Conservation (phyloP, 2,329 filamentous ascomycete species). For the Penicillium paneum region DNA sequence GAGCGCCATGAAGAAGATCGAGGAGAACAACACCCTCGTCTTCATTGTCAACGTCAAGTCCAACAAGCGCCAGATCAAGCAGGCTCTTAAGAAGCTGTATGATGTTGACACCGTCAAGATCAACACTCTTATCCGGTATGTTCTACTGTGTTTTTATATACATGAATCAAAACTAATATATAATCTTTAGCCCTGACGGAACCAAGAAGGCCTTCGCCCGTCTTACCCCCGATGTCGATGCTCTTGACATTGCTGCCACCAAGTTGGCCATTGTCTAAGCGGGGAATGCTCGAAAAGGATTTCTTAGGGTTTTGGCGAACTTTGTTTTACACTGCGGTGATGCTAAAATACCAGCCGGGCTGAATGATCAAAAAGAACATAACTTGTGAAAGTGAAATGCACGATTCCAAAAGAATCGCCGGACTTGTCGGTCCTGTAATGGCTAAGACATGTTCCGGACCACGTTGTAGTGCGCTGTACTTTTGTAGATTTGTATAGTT, state of each 20-base stretch:
- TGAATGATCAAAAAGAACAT: constrained; percentile 40
- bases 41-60: constrained; percentile 97
- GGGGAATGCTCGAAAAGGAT: constrained; percentile 27
- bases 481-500: background rate
- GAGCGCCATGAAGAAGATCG: constrained; percentile 99
- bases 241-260: constrained; percentile 97
- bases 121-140: constrained; percentile 95
- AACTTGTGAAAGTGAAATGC: constrained; percentile 22
- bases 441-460: constrained; percentile 2
- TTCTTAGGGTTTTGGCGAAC: constrained; percentile 47
- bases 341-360: constrained; percentile 40
- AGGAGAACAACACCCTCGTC: constrained; percentile 99
- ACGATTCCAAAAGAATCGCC: constrained; percentile 17
- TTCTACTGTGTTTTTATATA: background rate
- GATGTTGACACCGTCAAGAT: constrained; percentile 98
- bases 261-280: constrained; percentile 96
- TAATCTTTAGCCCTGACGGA: constrained; percentile 71
- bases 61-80: constrained; percentile 99
- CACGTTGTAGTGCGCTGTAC: background rate
- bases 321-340: constrained; percentile 41
- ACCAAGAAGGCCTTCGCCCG: constrained; percentile 98
- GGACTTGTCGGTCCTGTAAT: constrained; percentile 14
- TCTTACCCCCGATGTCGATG: constrained; percentile 93
- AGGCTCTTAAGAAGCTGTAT: constrained; percentile 97
- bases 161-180: constrained; percentile 12